Conservation (phyloP, 2,329 filamentous ascomycete species). For the Apiospora sp. region DNA sequence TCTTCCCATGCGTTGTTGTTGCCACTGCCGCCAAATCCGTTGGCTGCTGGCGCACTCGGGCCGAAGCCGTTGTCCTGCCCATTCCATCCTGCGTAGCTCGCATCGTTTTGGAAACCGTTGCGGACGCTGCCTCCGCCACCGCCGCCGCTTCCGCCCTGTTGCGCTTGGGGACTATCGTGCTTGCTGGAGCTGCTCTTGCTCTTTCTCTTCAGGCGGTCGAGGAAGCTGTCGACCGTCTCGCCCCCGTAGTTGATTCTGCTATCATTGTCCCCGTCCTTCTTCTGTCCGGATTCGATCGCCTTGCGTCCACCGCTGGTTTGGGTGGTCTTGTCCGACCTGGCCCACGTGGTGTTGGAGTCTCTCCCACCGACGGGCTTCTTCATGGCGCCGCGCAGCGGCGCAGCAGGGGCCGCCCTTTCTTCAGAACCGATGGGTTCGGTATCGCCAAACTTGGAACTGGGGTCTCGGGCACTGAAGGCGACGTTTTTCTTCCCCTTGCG, state of each 20-base stretch:
- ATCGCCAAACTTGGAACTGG: neutral
- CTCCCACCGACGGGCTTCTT: neutral
- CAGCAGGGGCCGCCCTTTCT: neutral
- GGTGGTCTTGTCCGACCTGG: neutral
- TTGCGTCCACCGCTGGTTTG: neutral
- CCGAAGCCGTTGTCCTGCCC: conserved; percentile 8
- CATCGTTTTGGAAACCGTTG: neutral
- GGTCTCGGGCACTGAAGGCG: neutral
- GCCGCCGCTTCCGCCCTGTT: neutral
- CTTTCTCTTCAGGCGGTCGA: neutral
- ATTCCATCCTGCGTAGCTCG: neutral
- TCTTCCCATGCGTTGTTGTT: conserved; percentile 21
- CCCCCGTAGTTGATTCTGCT: neutral
- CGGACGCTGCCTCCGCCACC: neutral
- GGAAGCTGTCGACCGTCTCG: conserved; percentile 21
- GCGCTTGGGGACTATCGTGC: neutral
- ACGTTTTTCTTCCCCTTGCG: conserved; percentile 16
- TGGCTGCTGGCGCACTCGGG: neutral
- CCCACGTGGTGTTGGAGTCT: conserved; percentile 1
- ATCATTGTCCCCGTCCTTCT: conserved; percentile 1
- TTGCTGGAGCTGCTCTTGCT: conserved; percentile 7
- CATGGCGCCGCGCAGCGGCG: neutral
- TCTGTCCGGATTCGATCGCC: conserved; percentile 8
- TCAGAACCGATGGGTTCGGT: neutral
- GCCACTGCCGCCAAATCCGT: neutral